phyloP scores from a whole-genome alignment of 495 filamentous ascomycete genomes.

The Collariella sp. region DNA sequence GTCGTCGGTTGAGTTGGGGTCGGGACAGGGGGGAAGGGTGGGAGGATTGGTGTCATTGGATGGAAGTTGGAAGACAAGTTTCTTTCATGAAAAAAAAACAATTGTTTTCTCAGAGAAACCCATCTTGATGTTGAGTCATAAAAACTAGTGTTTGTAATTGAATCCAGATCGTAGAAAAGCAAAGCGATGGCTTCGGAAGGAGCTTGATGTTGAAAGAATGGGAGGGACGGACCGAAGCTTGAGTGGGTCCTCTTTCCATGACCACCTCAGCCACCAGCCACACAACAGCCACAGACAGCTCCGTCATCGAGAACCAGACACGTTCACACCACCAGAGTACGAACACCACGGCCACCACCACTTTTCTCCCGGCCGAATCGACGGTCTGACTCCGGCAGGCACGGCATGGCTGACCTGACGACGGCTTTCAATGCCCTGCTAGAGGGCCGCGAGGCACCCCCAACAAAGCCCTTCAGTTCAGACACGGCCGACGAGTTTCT shows the following conservation, averaged over 20 bases:
- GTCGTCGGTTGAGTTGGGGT: not conserved
- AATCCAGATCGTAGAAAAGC: not conserved
- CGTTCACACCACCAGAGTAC: slow-evolving; percentile 7
- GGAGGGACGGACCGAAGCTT: too few species aligned
- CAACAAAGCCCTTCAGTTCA: slow-evolving; percentile 36
- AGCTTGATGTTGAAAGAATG: too few species aligned
- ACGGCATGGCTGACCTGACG: slow-evolving; percentile 61
- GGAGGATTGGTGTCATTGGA: too few species aligned
- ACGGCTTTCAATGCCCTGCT: slow-evolving; percentile 62
- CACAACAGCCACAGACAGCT: not conserved
- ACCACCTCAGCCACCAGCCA: not conserved
- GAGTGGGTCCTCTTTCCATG: too few species aligned
- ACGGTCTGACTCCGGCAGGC: not conserved
- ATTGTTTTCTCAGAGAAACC: too few species aligned
- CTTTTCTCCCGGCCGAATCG: not conserved
- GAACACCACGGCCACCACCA: too few species aligned
- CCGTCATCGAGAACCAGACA: slow-evolving; percentile 8
- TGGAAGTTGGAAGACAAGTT: too few species aligned
- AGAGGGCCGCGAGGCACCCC: slow-evolving; percentile 42
- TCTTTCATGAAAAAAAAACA: too few species aligned
- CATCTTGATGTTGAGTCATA: too few species aligned
- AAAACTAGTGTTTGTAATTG: too few species aligned
- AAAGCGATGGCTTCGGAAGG: too few species aligned
- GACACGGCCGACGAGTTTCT: slow-evolving; percentile 74
- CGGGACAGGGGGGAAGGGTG: not conserved